These are phyloP conservation scores for Aspergillus brasiliensis DNA, from an alignment of 2,329 filamentous ascomycete species.

Conservation along the genomic window DNA sequence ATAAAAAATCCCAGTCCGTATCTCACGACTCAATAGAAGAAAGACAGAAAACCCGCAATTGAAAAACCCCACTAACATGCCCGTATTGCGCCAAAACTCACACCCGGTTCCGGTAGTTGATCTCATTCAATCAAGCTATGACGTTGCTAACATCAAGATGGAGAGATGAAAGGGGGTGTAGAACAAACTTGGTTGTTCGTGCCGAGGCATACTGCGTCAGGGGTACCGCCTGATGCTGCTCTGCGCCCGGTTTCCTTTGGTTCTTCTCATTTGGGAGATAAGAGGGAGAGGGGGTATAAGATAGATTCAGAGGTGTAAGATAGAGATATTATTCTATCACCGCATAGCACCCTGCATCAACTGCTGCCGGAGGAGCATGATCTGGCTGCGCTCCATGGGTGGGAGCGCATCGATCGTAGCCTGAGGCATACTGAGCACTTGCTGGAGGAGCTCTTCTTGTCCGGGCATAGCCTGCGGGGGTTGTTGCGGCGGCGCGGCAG, in stretches of 20 bases:
- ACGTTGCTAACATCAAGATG: neutral
- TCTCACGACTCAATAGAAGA: too few species aligned
- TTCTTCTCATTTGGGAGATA: neutral
- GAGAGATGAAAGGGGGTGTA: neutral
- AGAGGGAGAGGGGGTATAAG: neutral
- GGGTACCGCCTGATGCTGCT: neutral
- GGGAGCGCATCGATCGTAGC: slow-evolving; percentile 77
- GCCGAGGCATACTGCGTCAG: too few species aligned
- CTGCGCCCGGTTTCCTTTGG: neutral
- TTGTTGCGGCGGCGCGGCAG: slow-evolving; percentile 49
- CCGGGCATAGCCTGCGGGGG: slow-evolving; percentile 54
- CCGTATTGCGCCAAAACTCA: neutral
- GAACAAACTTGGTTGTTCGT: too few species aligned
- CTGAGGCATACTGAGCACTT: slow-evolving; percentile 78
- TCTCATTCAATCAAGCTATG: neutral
- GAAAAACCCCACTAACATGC: neutral
- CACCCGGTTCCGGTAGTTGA: neutral
- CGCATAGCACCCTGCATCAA: slow-evolving; percentile 52
- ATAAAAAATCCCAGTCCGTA: too few species aligned
- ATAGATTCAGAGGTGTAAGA: neutral
- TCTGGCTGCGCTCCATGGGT: slow-evolving; percentile 73
- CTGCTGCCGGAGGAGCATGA: slow-evolving; percentile 72
- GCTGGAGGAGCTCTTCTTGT: slow-evolving; percentile 73
- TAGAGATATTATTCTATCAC: slow-evolving; percentile 11
- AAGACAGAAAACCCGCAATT: neutral